A percentile compares a stretch with the other conserved stretches of the same genome.
phyloP scores from a whole-genome alignment of 495 filamentous ascomycete species.

The Rhypophila decipiens region DNA sequence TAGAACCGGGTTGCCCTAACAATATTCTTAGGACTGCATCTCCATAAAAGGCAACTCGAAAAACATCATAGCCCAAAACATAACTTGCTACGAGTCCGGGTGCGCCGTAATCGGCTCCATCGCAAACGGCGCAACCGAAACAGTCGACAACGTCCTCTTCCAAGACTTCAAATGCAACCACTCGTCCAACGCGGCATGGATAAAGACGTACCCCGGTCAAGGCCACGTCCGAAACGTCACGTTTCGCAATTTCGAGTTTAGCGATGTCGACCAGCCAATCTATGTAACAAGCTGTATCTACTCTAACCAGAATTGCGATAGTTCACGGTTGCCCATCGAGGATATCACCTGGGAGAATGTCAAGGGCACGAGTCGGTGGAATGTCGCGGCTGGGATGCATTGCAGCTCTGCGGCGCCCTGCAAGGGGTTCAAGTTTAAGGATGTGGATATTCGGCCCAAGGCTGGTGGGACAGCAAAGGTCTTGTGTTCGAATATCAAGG shows the following conservation, averaged over 20 bases:
- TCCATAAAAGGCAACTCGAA: slow-evolving; percentile 56
- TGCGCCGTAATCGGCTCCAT: slow-evolving; percentile 31
- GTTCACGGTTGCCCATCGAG: slow-evolving; percentile 41
- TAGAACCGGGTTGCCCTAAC: not conserved
- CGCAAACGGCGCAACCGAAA: slow-evolving; percentile 31
- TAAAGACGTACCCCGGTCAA: slow-evolving; percentile 47
- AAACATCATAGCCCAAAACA: slow-evolving; percentile 38
- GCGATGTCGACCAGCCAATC: slow-evolving; percentile 49
- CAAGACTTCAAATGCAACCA: slow-evolving; percentile 37
- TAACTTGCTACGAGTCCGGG: slow-evolving; percentile 37
- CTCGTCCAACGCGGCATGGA: slow-evolving; percentile 47
- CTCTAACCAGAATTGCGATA: slow-evolving; percentile 42
- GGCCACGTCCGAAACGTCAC: slow-evolving; percentile 46
- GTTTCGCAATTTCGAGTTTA: slow-evolving; percentile 42
- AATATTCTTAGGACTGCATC: slow-evolving; percentile 44
- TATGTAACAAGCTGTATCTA: slow-evolving; percentile 56
- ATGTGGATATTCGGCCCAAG: slow-evolving; percentile 42
- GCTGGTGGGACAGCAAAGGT: slow-evolving; percentile 36
- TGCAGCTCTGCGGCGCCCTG: slow-evolving; percentile 44
- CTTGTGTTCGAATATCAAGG: slow-evolving; percentile 39
- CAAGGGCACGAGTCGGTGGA: slow-evolving; percentile 47
- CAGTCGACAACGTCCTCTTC: slow-evolving; percentile 33
- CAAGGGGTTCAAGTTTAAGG: slow-evolving; percentile 40
- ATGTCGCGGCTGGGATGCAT: slow-evolving; percentile 49
- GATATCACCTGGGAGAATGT: slow-evolving; percentile 53